Conservation (phyloP, 176 grass and related monocot species). For the Carex pumila region DNA sequence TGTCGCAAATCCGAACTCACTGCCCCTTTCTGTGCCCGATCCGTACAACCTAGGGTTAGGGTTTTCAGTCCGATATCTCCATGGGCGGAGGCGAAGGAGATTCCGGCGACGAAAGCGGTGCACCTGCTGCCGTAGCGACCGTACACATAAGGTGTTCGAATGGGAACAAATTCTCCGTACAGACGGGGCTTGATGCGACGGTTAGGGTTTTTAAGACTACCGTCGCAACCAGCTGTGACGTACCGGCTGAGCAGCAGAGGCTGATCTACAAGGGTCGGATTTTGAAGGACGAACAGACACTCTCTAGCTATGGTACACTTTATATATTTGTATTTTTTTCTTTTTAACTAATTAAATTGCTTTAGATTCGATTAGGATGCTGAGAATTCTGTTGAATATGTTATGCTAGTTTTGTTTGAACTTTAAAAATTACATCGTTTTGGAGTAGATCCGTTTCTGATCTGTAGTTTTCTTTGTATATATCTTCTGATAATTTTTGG, state of each 20-base stretch:
- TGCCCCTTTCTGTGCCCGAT: slow-evolving; percentile 14
- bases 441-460: background rate
- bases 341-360: background rate
- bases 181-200: slow-evolving; percentile 37
- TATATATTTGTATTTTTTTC: background rate
- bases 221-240: slow-evolving; percentile 60
- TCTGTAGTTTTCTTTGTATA: background rate
- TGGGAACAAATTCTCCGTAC: slow-evolving; percentile 70
- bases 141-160: slow-evolving; percentile 74
- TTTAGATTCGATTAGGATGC: background rate
- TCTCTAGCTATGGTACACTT: slow-evolving; percentile 74
- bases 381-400: background rate
- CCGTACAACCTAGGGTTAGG: slow-evolving; percentile 31
- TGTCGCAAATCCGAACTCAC: slow-evolving; percentile 12
- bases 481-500: background rate
- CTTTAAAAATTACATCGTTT: background rate
- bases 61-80: background rate
- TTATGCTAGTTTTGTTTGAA: background rate
- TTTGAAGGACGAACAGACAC: slow-evolving; percentile 91
- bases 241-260: slow-evolving; percentile 85
- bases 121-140: slow-evolving; percentile 21
- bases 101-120: slow-evolving; percentile 23
- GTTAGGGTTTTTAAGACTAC: slow-evolving; percentile 64
- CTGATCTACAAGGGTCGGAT: slow-evolving; percentile 97
- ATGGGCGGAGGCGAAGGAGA: slow-evolving; percentile 40